These are phyloP conservation scores for Hexamita inflata DNA, from an alignment of 208 protist genomes.

Conservation along the genomic window DNA sequence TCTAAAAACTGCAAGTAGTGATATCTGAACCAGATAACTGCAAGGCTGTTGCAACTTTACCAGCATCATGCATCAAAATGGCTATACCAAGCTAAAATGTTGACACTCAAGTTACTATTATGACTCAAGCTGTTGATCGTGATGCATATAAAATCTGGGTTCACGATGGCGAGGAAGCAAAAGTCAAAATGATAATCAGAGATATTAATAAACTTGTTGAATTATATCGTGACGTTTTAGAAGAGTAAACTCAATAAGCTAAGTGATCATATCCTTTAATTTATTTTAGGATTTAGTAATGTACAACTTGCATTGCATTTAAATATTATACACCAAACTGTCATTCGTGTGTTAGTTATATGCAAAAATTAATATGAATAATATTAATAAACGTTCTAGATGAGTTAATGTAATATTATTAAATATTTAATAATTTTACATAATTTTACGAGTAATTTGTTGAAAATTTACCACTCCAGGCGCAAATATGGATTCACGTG, in stretches of 20 bases:
- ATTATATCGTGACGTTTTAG: slow-evolving; percentile 1
- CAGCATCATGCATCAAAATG: not conserved
- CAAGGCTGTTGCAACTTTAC: slow-evolving; percentile 6
- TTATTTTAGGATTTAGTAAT: too few species aligned
- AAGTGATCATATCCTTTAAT: too few species aligned
- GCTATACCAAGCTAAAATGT: slow-evolving; percentile 9
- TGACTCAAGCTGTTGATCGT: not conserved
- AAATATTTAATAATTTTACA: too few species aligned
- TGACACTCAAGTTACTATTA: slow-evolving; percentile 6
- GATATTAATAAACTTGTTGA: slow-evolving; percentile 20
- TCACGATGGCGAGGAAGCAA: not conserved
- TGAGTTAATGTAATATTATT: too few species aligned
- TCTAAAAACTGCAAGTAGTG: not conserved
- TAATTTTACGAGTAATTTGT: too few species aligned
- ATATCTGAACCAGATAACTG: slow-evolving; percentile 14
- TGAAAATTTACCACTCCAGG: too few species aligned
- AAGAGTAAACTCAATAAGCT: slow-evolving; percentile 6
- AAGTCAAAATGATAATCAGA: slow-evolving; percentile 12
- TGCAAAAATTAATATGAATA: too few species aligned
- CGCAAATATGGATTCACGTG: too few species aligned
- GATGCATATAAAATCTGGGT: slow-evolving; percentile 25
- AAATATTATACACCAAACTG: too few species aligned
- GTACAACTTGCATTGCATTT: too few species aligned
- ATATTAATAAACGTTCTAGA: too few species aligned
- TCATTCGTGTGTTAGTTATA: too few species aligned